Base-by-base conservation (phyloP, 352 stramenopile species). In the Pythium rishiriense region DNA sequence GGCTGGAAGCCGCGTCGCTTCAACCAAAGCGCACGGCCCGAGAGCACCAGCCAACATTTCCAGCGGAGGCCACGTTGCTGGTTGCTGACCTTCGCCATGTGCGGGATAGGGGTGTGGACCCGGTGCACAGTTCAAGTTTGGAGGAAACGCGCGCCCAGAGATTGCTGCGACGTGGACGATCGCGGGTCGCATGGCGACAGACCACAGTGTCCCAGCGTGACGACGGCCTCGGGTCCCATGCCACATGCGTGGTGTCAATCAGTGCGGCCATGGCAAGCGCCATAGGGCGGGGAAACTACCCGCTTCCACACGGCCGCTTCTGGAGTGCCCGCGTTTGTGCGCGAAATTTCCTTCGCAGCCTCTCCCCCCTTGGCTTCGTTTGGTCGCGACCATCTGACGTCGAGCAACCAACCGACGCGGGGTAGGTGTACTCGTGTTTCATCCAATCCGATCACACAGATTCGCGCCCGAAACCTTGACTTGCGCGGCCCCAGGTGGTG, bases 341-440 rank as follows among this genome's bases (percentile, higher is more conserved):
- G 22, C 35, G 53, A 42, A 60, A 60, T 50, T 60, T 60, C 53
- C 53, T 51, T 50, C 39, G 53, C 53, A 50, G 25, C 12, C 26
- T 12, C 37, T 10, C 31, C n/a, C n/a, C n/a, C n/a, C n/a, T n/a
- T n/a, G n/a, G 19, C 21, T 50, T 47, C 35, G 37, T 43, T 26
- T 39, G 12, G 39, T 60, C 53, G 37, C 53, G 39, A 60, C 37
- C 37, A 58, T 31, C 51, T 47, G 24, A 39, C 24, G 35, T 31
- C 24, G n/a, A 11, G 25, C 48, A 24, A 56, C 49, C 29, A 56
- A 56, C 14, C 29, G 29, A 56, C 49, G 37, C 29, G 49, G 48
- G 49, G 7, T 56, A 56, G 49, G 49, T 42, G 9, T 31, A 17
- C n/a, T 29, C 7, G 12, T 0, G 22, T 56, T 56, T 45, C 19